Conservation (phyloP, 345 rosid species). For the Eucalyptus urophylla region DNA sequence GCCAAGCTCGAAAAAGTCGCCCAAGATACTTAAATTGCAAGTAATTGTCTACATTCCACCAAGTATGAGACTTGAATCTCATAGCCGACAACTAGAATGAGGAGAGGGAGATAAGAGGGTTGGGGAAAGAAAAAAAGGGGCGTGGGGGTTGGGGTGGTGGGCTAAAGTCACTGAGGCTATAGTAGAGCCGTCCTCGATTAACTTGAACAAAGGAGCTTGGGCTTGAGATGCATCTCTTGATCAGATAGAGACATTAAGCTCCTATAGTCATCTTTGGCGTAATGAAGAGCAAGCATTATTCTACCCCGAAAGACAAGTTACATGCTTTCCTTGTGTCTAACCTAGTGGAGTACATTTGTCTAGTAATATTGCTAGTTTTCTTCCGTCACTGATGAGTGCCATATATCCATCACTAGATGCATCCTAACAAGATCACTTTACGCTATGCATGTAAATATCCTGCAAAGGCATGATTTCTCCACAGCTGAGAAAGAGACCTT, state of each 20-base stretch:
- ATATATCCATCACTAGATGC: not conserved
- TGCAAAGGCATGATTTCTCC: constrained; percentile 74
- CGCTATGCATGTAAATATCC: not conserved
- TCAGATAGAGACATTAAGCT: not conserved
- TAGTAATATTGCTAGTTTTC: not conserved
- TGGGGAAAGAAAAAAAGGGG: not conserved
- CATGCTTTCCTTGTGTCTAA: not conserved
- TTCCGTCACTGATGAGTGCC: not conserved
- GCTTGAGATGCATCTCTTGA: not conserved
- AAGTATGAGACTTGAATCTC: not conserved
- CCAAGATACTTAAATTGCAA: not conserved
- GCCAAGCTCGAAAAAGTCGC: not conserved
- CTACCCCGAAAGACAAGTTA: not conserved
- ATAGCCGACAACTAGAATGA: not conserved
- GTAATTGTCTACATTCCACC: not conserved
- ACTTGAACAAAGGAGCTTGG: not conserved
- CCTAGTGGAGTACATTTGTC: not conserved
- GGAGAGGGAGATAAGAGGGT: not conserved
- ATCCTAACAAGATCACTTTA: not conserved
- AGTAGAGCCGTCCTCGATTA: not conserved
- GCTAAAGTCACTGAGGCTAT: not conserved
- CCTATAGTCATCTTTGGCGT: not conserved
- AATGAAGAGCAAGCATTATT: not conserved
- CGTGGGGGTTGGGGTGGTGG: not conserved
- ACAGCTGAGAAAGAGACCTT: constrained; percentile 61